Base-by-base conservation (phyloP, 768 basidiomycete species). In the Megacollybia marginata region DNA sequence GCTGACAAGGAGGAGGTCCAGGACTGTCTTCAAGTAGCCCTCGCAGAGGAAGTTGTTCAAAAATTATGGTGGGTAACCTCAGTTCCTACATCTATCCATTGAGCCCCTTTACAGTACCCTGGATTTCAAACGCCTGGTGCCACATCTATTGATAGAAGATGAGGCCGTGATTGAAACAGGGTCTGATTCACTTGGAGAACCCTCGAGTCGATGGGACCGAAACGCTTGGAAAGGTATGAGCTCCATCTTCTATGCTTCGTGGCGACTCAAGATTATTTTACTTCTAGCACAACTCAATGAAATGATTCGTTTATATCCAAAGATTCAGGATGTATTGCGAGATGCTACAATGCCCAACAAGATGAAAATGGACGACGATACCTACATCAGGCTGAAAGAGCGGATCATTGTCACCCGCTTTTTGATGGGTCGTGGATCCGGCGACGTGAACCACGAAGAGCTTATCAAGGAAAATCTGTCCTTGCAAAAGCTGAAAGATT, bases 1-100 rank as follows among this genome's bases (percentile, higher is more conserved):
- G 49, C 46, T 8, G 51, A 55, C 12, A 32, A 46, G 20, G 32
- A 47, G 7, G 36, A 48, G 1, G 42, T 62, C 1, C 33, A 51
- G 46, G 54, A 55, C 35, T 52, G 60, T 13, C 1, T 66, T 44
- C 58, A 57, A 7, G 62, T 63, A 18, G 58, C 54, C 3, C 49
- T 62, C 40, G 12, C 70, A 9, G 58, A 63, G 10, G 10, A 40
- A 15, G 38, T 40, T 8, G 13, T 40, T 13, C 13, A 40, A 40
- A 13, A 40, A 40, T 40, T 15, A 15, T 18, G 2, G 38, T 40
- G 23, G 23, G 23, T 28, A 28, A 28, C 23, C 23, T 28, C 23
- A 3, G 6, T 28, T 2, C 16, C 4, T 45, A 23, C n/a, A n/a
- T 16, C 10, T 9, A 13, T 45, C 20, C 5, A 23, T 33, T 48